These are phyloP conservation scores for Neostapfia colusana DNA, from an alignment of 176 grass and related monocot genomes.

Conservation along the genomic window DNA sequence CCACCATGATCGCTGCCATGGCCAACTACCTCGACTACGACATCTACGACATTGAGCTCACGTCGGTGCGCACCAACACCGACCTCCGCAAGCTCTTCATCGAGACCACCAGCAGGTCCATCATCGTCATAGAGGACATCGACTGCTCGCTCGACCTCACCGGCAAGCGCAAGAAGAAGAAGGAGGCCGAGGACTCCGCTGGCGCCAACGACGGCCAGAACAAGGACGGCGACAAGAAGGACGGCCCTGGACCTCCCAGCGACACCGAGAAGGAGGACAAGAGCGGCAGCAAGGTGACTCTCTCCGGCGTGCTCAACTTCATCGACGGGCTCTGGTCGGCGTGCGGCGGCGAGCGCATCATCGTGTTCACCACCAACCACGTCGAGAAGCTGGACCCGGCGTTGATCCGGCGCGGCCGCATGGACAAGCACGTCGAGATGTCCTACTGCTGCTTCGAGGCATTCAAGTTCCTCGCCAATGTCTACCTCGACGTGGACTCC, in stretches of 20 bases:
- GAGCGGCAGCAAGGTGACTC: constrained; percentile 33
- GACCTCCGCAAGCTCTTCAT: constrained; percentile 55
- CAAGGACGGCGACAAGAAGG: background rate
- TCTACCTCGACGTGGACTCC: constrained; percentile 22
- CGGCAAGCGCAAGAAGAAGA: constrained; percentile 26
- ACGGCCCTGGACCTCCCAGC: no score
- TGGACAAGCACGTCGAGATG: constrained; percentile 65
- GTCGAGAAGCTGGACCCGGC: constrained; percentile 43
- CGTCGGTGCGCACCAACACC: constrained; percentile 26
- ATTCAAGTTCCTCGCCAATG: constrained; percentile 33
- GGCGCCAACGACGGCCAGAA: background rate
- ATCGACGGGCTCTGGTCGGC: constrained; percentile 59
- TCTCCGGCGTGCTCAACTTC: constrained; percentile 55
- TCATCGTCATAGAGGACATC: constrained; percentile 90
- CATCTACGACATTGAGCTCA: constrained; percentile 35
- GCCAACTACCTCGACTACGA: constrained; percentile 30
- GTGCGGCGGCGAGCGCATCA: constrained; percentile 44
- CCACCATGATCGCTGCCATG: constrained; percentile 38
- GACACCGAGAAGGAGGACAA: constrained; percentile 2
- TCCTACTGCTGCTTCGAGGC: constrained; percentile 49
- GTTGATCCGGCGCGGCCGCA: constrained; percentile 46
- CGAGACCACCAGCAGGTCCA: constrained; percentile 46
- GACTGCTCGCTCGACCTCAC: constrained; percentile 80
- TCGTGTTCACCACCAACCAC: constrained; percentile 56
- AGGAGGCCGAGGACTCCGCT: background rate